These are phyloP conservation scores for Trichoderma parareesei DNA, from an alignment of 495 filamentous ascomycete genomes.

Conservation along the genomic window DNA sequence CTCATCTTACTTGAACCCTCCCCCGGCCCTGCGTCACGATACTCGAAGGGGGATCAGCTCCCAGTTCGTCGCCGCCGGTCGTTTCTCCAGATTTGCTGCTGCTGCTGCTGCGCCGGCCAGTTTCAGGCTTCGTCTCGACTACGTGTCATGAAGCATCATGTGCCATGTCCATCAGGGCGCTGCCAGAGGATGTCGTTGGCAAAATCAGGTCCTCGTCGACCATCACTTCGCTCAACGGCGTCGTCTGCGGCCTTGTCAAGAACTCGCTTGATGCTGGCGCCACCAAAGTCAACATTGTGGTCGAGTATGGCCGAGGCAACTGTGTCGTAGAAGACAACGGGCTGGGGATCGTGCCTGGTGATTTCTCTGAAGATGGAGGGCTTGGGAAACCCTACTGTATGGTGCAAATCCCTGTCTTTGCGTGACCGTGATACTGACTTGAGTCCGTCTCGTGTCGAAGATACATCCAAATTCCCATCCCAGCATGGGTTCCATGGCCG, in stretches of 20 bases:
- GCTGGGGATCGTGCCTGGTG: slow-evolving; percentile 60
- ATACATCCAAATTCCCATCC: slow-evolving; percentile 65
- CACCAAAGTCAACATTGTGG: slow-evolving; percentile 57
- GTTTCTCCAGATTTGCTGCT: neutral
- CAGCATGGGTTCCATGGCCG: slow-evolving; percentile 50
- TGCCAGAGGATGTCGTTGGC: slow-evolving; percentile 68
- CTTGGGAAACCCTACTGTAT: slow-evolving; percentile 67
- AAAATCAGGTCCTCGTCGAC: slow-evolving; percentile 80
- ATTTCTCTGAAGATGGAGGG: slow-evolving; percentile 64
- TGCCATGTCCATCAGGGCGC: slow-evolving; percentile 55
- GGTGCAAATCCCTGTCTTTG: slow-evolving; percentile 19
- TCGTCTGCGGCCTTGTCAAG: slow-evolving; percentile 65
- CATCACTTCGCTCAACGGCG: slow-evolving; percentile 67
- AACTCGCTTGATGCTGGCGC: slow-evolving; percentile 83
- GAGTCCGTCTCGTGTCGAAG: slow-evolving; percentile 27
- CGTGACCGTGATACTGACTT: neutral
- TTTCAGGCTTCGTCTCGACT: neutral
- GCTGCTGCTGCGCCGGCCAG: neutral
- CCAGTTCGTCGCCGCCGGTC: neutral
- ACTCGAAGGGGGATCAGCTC: neutral
- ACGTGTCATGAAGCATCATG: slow-evolving; percentile 2
- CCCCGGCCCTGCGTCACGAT: neutral
- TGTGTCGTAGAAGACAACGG: slow-evolving; percentile 89
- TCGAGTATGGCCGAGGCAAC: slow-evolving; percentile 69
- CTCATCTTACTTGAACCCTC: slow-evolving; percentile 1